A percentile compares a stretch with the other conserved stretches of the same genome.
Evolutionary conservation across 768 basidiomycete genomes (phyloP).

Genomic region (Multifurca ochricompacta): DNA sequence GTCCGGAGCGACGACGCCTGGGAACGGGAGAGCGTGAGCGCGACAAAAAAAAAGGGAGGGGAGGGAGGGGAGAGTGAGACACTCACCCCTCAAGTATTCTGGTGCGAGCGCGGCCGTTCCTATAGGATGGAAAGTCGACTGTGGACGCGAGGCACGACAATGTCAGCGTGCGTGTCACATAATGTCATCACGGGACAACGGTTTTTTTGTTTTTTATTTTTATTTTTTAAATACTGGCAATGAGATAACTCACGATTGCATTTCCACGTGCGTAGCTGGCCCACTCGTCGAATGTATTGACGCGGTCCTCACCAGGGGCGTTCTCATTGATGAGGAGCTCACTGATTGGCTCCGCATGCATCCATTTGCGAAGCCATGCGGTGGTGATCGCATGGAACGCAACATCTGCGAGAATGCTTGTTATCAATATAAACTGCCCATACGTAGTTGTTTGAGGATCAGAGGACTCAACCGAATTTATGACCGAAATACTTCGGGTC

Average conservation of each 20-base stretch:
- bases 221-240: neutral
- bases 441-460: no score
- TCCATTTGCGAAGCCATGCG: conserved; percentile 20
- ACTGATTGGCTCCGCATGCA: conserved; percentile 16
- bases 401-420: conserved; percentile 20
- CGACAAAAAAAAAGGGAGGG: neutral
- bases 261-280: conserved; percentile 13
- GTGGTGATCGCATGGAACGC: conserved; percentile 28
- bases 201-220: no score
- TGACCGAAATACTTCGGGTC: conserved; percentile 35
- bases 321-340: conserved; percentile 13
- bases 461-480: conserved; percentile 11
- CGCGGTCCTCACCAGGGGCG: conserved; percentile 1
- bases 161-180: neutral
- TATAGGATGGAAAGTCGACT: conserved; percentile 20
- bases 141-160: neutral
- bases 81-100: conserved; percentile 26
- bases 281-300: conserved; percentile 18
- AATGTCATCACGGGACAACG: no score
- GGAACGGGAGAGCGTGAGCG: neutral
- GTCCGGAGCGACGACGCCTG: conserved; percentile 36
- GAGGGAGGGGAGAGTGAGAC: conserved; percentile 2
- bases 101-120: conserved; percentile 38
- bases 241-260: conserved; percentile 7
- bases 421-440: conserved; percentile 1